Base-by-base conservation (phyloP, 2,329 filamentous ascomycete species). In the Aureobasidium sp. region DNA sequence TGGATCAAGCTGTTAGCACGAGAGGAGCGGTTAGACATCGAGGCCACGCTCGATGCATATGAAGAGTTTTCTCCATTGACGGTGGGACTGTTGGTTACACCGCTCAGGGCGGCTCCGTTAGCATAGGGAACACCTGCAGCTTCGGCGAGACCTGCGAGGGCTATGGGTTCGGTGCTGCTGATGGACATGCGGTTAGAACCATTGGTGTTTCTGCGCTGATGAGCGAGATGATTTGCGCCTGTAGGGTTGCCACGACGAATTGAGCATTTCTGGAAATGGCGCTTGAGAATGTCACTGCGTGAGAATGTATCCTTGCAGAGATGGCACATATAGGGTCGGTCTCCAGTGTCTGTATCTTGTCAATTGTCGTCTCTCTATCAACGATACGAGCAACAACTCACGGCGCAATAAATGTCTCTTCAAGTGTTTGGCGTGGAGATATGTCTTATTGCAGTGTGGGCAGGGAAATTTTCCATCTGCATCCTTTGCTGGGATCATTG, bases 241-340 rank as follows among this genome's bases (percentile, higher is more conserved):
- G 91, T 96, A 60, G 94, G 93, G 77, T 97, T 97, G 63, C 94
- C 94, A 73, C 94, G 88, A 70, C 94, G 87, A 67, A 97, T 91
- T 42, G 94, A 97, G 79, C 94, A 99, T 81, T 99, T 99, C 76
- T 97, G 92, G 78, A 97, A 99, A 78, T 99, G 94, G 67, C 94
- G 90, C 82, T 99, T 99, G 70, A 99, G 80, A 67, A 99, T 97
- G 73, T 99, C 94, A 81, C 91, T 96, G 74, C 94, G 88, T 53
- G 91, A 96, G 77, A 99, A 99, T 37, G 92, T 97, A 76, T 97
- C 94, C 75, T 94, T 91, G 81, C 94, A 99, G 57, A 99, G 82
- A 67, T 96, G 90, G 78, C 94, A 99, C 86, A 95, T 95, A 79
- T 99, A 99, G 62, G 94, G 94, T 67, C 94, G 90, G 75, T 97